phyloP scores from a whole-genome alignment of 345 rosid species.

The Linum tenue region DNA sequence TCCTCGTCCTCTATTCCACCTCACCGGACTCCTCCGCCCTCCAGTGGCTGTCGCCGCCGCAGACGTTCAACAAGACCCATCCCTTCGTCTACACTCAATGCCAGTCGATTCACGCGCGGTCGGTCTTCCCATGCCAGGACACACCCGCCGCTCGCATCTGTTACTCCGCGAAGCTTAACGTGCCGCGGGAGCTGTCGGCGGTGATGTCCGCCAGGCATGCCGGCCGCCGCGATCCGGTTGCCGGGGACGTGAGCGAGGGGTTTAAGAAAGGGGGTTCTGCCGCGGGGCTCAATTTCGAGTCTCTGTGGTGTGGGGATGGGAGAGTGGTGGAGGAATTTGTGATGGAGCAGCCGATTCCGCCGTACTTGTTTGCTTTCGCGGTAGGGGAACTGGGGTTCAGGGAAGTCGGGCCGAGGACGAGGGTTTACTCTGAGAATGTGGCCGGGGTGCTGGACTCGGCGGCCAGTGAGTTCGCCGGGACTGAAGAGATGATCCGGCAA shows the following conservation, averaged over 20 bases:
- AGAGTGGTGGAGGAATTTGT: conserved; percentile 76
- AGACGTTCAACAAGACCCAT: conserved; percentile 56
- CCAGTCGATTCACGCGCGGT: conserved; percentile 77
- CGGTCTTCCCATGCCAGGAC: conserved; percentile 94
- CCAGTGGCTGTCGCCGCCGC: conserved; percentile 71
- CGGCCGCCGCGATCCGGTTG: conserved; percentile 47
- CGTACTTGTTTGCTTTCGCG: conserved; percentile 84
- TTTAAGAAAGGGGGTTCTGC: conserved; percentile 14
- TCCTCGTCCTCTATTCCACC: conserved; percentile 47
- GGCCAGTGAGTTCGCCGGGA: conserved; percentile 72
- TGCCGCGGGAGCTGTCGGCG: conserved; percentile 57
- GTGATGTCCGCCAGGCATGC: conserved; percentile 81
- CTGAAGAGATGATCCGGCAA: conserved; percentile 83
- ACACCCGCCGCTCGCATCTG: conserved; percentile 77
- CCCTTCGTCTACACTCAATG: conserved; percentile 89
- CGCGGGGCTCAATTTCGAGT: conserved; percentile 16
- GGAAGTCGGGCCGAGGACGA: conserved; percentile 87
- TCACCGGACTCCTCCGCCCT: conserved; percentile 73
- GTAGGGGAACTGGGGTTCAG: conserved; percentile 71
- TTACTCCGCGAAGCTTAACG: conserved; percentile 53
- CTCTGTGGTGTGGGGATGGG: conserved; percentile 59
- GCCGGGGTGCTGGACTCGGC: conserved; percentile 55
- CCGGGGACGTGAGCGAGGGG: conserved; percentile 27
- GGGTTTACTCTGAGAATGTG: conserved; percentile 60
- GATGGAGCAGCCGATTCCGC: conserved; percentile 91